Conservation (phyloP, 176 grass and related monocot species). For the Elaeis guineensis region DNA sequence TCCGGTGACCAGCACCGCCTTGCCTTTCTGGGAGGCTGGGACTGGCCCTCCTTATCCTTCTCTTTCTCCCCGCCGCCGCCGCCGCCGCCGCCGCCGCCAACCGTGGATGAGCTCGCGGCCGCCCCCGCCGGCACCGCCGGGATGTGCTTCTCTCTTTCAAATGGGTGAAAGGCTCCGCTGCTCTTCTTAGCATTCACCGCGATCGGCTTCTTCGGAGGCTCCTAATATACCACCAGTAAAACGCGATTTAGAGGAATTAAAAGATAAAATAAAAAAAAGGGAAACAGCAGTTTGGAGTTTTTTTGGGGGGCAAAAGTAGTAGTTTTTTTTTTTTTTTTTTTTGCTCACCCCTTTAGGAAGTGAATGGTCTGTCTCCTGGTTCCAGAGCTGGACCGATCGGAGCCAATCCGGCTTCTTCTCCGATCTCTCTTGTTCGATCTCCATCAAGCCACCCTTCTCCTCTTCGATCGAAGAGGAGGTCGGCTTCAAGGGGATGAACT, state of each 20-base stretch:
- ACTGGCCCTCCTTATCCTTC: too few species aligned
- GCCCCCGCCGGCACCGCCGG: too few species aligned
- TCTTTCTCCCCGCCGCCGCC: too few species aligned
- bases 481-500: neutral
- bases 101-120: too few species aligned
- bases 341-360: neutral
- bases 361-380: neutral
- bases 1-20: constrained; percentile 15
- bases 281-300: neutral
- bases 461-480: neutral
- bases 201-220: neutral
- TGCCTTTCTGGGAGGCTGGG: constrained; percentile 7
- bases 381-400: neutral
- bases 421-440: neutral
- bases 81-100: too few species aligned
- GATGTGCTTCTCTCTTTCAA: too few species aligned
- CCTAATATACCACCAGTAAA: neutral
- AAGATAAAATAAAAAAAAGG: neutral
- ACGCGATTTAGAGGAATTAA: too few species aligned
- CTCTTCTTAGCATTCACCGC: neutral
- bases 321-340: neutral
- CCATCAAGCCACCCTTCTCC: neutral
- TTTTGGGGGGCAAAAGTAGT: neutral
- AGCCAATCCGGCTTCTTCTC: neutral
- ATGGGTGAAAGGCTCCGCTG: neutral